A percentile compares a stretch with the other conserved stretches of the same genome.
Conservation (phyloP, 805 yeast species). For the Schwanniomyces yamadae region DNA sequence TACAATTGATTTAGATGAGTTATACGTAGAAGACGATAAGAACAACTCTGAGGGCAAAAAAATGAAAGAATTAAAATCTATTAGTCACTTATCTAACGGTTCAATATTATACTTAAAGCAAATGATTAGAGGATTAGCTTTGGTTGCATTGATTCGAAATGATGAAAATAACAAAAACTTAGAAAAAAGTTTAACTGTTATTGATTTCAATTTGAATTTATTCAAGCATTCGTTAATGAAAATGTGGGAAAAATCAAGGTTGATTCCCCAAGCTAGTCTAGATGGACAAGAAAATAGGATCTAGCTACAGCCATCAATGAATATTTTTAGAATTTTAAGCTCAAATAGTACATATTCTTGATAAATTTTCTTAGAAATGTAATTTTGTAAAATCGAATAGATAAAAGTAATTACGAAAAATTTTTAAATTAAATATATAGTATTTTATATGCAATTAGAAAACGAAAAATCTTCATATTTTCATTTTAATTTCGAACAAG, state of each 20-base stretch:
- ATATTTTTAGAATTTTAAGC: no score
- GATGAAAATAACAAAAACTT: conserved; percentile 45
- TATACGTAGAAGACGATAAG: conserved; percentile 43
- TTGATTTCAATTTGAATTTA: conserved; percentile 85
- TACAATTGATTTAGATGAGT: conserved; percentile 79
- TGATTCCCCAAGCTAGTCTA: conserved; percentile 3
- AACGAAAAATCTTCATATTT: no score
- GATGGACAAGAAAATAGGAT: not conserved
- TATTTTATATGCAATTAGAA: no score
- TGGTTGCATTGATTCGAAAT: conserved; percentile 80
- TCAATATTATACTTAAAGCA: conserved; percentile 80
- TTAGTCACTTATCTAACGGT: conserved; percentile 79
- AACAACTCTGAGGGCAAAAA: conserved; percentile 14
- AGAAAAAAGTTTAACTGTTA: conserved; percentile 55
- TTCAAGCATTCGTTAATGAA: conserved; percentile 75
- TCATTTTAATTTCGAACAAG: no score
- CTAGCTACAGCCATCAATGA: no score
- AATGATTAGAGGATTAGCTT: conserved; percentile 89
- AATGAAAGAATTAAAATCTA: conserved; percentile 53
- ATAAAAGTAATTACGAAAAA: no score
- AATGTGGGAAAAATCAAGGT: conserved; percentile 55
- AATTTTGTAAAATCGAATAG: no score
- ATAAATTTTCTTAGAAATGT: no score
- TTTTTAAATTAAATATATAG: no score
- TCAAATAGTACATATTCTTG: no score